These are phyloP conservation scores for Penstemon eatonii DNA, from an alignment of 257 asterid genomes.

Conservation along the genomic window DNA sequence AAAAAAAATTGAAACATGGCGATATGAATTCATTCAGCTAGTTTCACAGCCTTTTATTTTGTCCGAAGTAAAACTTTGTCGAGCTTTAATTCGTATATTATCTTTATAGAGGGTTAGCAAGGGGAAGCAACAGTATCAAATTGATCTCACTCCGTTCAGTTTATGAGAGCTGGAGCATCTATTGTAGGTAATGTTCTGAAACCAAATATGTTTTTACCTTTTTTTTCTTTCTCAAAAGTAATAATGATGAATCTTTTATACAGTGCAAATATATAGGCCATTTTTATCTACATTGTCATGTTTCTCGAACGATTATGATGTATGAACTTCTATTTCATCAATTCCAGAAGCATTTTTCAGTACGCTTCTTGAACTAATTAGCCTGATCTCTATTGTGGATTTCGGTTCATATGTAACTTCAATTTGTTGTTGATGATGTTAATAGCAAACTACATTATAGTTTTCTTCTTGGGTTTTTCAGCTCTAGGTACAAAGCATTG, in stretches of 20 bases:
- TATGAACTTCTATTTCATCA: neutral
- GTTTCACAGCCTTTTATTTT: neutral
- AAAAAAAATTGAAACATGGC: neutral
- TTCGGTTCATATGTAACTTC: too few relatives aligned
- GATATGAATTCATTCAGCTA: neutral
- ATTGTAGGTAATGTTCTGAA: conserved; percentile 17
- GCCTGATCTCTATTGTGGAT: neutral
- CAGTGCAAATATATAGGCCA: neutral
- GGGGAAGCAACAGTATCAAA: conserved; percentile 72
- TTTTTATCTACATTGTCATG: neutral
- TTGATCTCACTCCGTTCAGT: conserved; percentile 79
- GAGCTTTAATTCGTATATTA: conserved; percentile 10
- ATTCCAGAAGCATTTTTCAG: neutral
- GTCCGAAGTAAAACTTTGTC: conserved; percentile 19
- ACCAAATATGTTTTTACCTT: neutral
- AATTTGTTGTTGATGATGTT: too few relatives aligned
- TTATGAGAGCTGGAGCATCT: conserved; percentile 30
- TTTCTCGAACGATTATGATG: neutral
- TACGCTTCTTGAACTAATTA: neutral
- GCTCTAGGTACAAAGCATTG: too few relatives aligned
- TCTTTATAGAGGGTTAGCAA: conserved; percentile 74
- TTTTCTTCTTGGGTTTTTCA: too few relatives aligned
- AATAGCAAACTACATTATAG: too few relatives aligned
- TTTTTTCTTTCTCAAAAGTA: too few relatives aligned
- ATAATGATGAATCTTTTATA: neutral